Percentiles rank a stretch among this genome's conserved stretches.
Conservation (phyloP, 768 basidiomycete species). For the Hirschioporus abietinus region DNA sequence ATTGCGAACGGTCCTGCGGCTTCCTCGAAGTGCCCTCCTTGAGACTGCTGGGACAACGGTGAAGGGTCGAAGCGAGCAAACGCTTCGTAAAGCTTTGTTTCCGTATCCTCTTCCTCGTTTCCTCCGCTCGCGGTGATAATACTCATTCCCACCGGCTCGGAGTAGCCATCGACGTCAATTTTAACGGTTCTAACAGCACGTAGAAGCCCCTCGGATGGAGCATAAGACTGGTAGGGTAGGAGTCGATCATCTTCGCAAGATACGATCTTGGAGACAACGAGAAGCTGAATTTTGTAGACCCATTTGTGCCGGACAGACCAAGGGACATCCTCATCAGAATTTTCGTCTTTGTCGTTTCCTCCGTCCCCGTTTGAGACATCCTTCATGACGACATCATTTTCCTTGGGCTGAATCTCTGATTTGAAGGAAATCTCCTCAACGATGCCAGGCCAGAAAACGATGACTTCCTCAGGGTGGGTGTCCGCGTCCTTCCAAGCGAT, state of each 20-base stretch:
- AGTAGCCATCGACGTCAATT: background rate
- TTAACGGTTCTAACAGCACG: constrained; percentile 41
- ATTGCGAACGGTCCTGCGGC: constrained; percentile 61
- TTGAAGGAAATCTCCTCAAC: constrained; percentile 54
- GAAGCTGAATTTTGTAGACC: constrained; percentile 62
- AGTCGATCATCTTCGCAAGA: constrained; percentile 51
- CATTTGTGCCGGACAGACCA: constrained; percentile 61
- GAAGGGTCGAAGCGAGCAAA: constrained; percentile 7
- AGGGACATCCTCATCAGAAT: constrained; percentile 26
- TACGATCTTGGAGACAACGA: constrained; percentile 48
- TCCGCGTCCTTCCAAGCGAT: constrained; percentile 37
- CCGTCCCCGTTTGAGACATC: constrained; percentile 9
- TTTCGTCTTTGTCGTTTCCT: constrained; percentile 19
- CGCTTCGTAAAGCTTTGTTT: constrained; percentile 6
- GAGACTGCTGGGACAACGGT: background rate
- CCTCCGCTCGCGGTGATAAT: background rate
- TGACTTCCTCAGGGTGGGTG: constrained; percentile 30
- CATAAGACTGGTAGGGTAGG: constrained; percentile 71
- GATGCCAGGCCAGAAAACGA: constrained; percentile 71
- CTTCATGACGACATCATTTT: background rate
- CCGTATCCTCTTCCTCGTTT: background rate
- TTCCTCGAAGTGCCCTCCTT: constrained; percentile 34
- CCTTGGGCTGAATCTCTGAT: constrained; percentile 32
- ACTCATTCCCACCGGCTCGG: background rate
- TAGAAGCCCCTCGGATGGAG: constrained; percentile 49